Percentiles rank a stretch among this genome's conserved stretches.
Evolutionary conservation across 2,329 filamentous ascomycete species (phyloP).

Genomic region (Xylariaceae sp.): DNA sequence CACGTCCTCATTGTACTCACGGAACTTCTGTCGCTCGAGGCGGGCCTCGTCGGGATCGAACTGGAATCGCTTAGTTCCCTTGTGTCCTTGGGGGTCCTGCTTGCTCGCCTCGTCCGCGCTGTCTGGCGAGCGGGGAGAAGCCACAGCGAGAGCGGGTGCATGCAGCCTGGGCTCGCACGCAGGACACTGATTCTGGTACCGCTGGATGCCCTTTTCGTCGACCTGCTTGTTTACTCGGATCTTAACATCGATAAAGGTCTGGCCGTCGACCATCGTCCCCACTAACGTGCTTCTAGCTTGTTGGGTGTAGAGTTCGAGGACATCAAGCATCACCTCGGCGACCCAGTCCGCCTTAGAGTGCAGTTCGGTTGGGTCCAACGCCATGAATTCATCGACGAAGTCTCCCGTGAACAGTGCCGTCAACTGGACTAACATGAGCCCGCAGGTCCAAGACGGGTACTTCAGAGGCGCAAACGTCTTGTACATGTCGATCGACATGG

Average conservation of each 20-base stretch:
- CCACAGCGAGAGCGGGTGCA: slow-evolving; percentile 25
- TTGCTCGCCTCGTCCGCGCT: slow-evolving; percentile 27
- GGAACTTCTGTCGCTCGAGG: slow-evolving; percentile 61
- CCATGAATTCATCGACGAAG: slow-evolving; percentile 41
- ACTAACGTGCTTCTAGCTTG: slow-evolving; percentile 68
- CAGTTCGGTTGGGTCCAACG: slow-evolving; percentile 41
- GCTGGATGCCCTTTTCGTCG: slow-evolving; percentile 52
- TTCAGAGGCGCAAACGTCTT: slow-evolving; percentile 90
- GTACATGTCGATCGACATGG: slow-evolving; percentile 82
- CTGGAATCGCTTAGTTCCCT: slow-evolving; percentile 83
- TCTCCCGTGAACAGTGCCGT: slow-evolving; percentile 60
- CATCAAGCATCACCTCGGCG: slow-evolving; percentile 77
- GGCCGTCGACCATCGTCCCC: slow-evolving; percentile 63
- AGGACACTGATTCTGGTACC: slow-evolving; percentile 56
- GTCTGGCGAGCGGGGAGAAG: slow-evolving; percentile 31
- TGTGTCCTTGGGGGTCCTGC: slow-evolving; percentile 26
- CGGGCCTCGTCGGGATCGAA: slow-evolving; percentile 71
- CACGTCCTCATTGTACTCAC: slow-evolving; percentile 62
- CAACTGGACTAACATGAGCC: slow-evolving; percentile 73
- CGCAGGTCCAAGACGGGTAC: slow-evolving; percentile 78
- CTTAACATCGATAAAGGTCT: slow-evolving; percentile 77
- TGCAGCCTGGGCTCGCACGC: slow-evolving; percentile 36
- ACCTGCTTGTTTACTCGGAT: slow-evolving; percentile 81
- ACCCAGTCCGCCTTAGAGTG: slow-evolving; percentile 41
- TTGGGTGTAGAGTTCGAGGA: slow-evolving; percentile 88